Conservation (phyloP, 1,284 basidiomycete genomes). For the Somion occarium region DNA sequence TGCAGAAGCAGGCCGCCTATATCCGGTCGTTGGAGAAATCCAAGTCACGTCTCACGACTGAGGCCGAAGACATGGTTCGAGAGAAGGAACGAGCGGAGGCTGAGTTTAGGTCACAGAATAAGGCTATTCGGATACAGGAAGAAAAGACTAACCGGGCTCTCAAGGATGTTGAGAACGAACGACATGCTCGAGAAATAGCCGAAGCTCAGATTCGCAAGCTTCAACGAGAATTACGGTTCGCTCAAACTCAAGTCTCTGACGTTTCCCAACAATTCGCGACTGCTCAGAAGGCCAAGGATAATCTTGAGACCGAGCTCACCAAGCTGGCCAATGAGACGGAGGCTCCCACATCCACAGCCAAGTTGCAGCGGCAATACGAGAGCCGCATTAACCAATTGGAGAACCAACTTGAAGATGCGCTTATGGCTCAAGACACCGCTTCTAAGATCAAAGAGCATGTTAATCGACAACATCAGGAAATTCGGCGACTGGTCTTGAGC, state of each 20-base stretch:
- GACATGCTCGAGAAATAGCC: slow-evolving; percentile 56
- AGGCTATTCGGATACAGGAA: slow-evolving; percentile 54
- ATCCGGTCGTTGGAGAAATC: slow-evolving; percentile 84
- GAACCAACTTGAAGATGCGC: slow-evolving; percentile 53
- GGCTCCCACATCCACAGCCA: slow-evolving; percentile 50
- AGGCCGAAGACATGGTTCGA: slow-evolving; percentile 81
- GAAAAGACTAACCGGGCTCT: slow-evolving; percentile 52
- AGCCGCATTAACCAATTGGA: slow-evolving; percentile 62
- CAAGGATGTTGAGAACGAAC: slow-evolving; percentile 61
- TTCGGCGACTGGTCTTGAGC: slow-evolving; percentile 59
- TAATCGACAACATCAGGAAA: slow-evolving; percentile 65
- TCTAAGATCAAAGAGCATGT: slow-evolving; percentile 58
- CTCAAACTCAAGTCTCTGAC: slow-evolving; percentile 49
- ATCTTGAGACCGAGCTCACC: slow-evolving; percentile 65
- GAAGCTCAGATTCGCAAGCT: slow-evolving; percentile 57
- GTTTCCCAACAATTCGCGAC: slow-evolving; percentile 45
- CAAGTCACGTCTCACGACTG: slow-evolving; percentile 70
- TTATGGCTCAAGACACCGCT: slow-evolving; percentile 45
- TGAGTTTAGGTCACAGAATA: slow-evolving; percentile 64
- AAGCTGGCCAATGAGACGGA: slow-evolving; percentile 59
- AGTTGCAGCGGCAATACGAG: slow-evolving; percentile 64
- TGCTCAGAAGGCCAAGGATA: slow-evolving; percentile 60
- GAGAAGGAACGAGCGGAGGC: slow-evolving; percentile 74
- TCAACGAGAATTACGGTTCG: slow-evolving; percentile 53
- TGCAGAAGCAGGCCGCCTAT: slow-evolving; percentile 70